Percentiles rank a stretch among this genome's conserved stretches.
phyloP scores from a whole-genome alignment of 2,329 filamentous ascomycete genomes.

The Claviceps sorghi region DNA sequence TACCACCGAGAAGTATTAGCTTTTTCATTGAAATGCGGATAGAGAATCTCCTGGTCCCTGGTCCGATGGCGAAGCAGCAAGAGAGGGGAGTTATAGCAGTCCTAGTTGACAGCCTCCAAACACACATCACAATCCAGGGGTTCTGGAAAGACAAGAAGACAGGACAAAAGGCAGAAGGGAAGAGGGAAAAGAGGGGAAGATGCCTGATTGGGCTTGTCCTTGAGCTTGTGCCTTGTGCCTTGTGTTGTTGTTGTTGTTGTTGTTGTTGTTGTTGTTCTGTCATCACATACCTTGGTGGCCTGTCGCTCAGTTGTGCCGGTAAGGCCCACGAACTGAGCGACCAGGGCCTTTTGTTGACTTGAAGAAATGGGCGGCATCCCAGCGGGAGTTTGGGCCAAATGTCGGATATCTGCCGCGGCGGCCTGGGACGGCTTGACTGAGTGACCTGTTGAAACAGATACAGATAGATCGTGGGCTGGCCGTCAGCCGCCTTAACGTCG shows the following conservation, averaged over 20 bases:
- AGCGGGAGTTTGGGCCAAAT: constrained; percentile 2
- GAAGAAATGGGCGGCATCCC: constrained; percentile 24
- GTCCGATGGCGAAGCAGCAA: not conserved
- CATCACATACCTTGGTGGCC: constrained; percentile 28
- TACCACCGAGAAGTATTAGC: constrained; percentile 11
- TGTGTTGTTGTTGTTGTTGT: not conserved
- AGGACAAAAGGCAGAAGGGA: not conserved
- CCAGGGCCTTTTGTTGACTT: constrained; percentile 25
- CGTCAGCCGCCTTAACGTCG: not conserved
- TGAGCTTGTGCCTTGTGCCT: not conserved
- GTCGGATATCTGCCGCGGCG: not conserved
- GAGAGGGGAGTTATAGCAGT: not conserved
- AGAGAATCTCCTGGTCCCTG: not conserved
- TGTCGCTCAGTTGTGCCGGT: constrained; percentile 30
- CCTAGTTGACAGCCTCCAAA: not conserved
- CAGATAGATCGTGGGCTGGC: not conserved
- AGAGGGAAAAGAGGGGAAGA: not conserved
- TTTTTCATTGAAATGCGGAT: not conserved
- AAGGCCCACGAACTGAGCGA: constrained; percentile 26
- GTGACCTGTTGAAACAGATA: not conserved
- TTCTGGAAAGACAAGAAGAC: not conserved
- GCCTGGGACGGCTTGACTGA: not conserved
- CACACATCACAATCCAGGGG: not conserved
- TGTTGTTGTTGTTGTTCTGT: not conserved
- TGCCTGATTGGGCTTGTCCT: not conserved